A percentile compares a stretch with the other conserved stretches of the same genome.
Conservation (phyloP, 148 eudicot genomes). For the Salicornia ramosissima region DNA sequence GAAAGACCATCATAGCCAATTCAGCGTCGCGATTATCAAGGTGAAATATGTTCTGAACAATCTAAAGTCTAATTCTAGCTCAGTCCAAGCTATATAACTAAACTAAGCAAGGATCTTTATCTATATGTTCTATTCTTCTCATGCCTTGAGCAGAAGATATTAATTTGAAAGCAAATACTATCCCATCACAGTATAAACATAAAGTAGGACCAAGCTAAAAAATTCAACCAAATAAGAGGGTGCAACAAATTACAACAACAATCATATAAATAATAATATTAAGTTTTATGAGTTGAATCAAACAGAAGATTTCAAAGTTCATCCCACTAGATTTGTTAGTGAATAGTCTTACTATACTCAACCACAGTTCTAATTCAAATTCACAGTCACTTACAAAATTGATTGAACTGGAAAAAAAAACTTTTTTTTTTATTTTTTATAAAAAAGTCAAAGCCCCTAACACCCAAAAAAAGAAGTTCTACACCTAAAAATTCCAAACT, state of each 20-base stretch:
- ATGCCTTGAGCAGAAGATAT: neutral
- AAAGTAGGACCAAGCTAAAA: neutral
- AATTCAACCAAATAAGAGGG: neutral
- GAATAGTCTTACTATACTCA: neutral
- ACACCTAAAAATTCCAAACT: neutral
- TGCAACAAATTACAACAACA: neutral
- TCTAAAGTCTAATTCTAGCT: too few relatives aligned
- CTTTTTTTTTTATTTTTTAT: too few relatives aligned
- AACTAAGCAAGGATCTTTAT: too few relatives aligned
- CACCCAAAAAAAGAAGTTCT: neutral
- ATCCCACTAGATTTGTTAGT: slow-evolving; percentile 11
- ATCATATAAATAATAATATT: neutral
- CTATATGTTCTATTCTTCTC: neutral
- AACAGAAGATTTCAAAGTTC: slow-evolving; percentile 4
- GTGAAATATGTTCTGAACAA: too few relatives aligned
- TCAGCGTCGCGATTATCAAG: too few relatives aligned
- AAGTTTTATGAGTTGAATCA: neutral
- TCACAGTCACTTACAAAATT: neutral
- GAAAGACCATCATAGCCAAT: too few relatives aligned
- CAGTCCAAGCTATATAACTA: too few relatives aligned
- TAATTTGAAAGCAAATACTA: neutral
- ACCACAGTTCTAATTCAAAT: neutral
- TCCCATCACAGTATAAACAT: neutral
- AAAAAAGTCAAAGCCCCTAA: slow-evolving; percentile 7
- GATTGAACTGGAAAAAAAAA: neutral